Evolutionary conservation across 2,329 filamentous ascomycete species (phyloP), one percentile per base, ranked within the genome.

Genomic region (Dactylella cylindrospora): DNA sequence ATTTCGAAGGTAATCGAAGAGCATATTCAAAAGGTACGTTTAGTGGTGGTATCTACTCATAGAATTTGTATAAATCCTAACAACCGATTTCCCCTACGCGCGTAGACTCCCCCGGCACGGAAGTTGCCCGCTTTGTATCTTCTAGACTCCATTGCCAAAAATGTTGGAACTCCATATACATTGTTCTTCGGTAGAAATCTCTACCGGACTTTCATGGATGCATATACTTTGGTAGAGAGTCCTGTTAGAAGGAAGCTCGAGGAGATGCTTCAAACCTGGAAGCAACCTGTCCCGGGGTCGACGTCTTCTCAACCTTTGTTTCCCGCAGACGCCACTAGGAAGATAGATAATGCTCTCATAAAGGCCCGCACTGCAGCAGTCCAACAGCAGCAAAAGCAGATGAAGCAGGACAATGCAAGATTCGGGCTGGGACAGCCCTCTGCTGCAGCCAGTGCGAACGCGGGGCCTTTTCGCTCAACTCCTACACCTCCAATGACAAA

Each of bases 251-350:
- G 85, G 67, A 94, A 94, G 73, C 87, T 98, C 81, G 93, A 97
- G 72, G 90, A 94, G 73, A 91, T 98, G 85, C 79, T 98, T 68
- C 90, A 88, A 74, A 98, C 93, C 0, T 98, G 93, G 93, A 97
- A 96, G 74, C 88, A 95, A 70, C 88, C 93, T 1, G 90, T 97
- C 10, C 90, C 91, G 1, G 93, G 91, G 41, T 95, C 93, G 10
- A 83, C 95, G 71, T 91, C 95, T 70, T 85, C 85, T n/a, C 83
- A 88, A 65, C 90, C 93, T 5, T 91, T 98, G 45, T 98, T 98
- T 71, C 82, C 89, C 22, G 80, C 83, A 31, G 90, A 97, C 54
- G 82, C 90, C 57, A 94, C 91, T 35, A 82, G 86, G 46, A 88
- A 88, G 35, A 97, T 98, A 67, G 93, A 98, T 73, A 95, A 89